Percentiles rank a stretch among this genome's conserved stretches.
These are phyloP conservation scores for Alternaria sp. DNA, from an alignment of 2,329 filamentous ascomycete genomes.

Conservation along the genomic window DNA sequence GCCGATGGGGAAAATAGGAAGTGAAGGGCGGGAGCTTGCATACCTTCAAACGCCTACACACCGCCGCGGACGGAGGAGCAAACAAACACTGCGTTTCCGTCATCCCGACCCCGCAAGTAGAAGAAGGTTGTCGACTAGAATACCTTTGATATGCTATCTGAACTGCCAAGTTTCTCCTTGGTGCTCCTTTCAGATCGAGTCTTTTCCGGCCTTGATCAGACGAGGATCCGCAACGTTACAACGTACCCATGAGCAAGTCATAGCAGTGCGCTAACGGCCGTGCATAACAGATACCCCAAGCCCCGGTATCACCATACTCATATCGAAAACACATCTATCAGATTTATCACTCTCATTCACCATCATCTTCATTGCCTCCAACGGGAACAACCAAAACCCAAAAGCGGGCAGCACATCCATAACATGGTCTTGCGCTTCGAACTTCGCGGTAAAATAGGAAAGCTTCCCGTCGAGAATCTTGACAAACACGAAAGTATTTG, in stretches of 20 bases:
- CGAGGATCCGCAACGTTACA: not conserved
- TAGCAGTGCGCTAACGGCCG: not conserved
- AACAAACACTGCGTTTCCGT: not conserved
- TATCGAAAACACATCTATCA: not conserved
- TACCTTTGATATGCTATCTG: not conserved
- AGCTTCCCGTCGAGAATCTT: not conserved
- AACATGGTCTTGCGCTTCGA: too few relatives aligned
- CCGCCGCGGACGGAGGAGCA: not conserved
- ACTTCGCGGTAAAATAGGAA: not conserved
- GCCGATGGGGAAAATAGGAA: not conserved
- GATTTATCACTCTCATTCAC: too few relatives aligned
- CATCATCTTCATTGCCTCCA: too few relatives aligned
- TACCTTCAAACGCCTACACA: not conserved
- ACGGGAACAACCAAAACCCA: too few relatives aligned
- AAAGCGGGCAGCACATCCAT: too few relatives aligned
- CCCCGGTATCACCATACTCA: not conserved
- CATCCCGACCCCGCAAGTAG: not conserved
- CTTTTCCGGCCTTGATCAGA: not conserved
- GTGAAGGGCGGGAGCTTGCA: not conserved
- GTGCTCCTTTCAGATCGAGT: not conserved
- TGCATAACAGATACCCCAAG: not conserved
- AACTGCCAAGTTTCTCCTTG: not conserved
- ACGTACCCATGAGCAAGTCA: not conserved
- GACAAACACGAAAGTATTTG: not conserved
- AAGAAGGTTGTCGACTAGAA: not conserved